Evolutionary conservation across 768 basidiomycete species (phyloP).

Genomic region (Hebeloma cylindrosporum): DNA sequence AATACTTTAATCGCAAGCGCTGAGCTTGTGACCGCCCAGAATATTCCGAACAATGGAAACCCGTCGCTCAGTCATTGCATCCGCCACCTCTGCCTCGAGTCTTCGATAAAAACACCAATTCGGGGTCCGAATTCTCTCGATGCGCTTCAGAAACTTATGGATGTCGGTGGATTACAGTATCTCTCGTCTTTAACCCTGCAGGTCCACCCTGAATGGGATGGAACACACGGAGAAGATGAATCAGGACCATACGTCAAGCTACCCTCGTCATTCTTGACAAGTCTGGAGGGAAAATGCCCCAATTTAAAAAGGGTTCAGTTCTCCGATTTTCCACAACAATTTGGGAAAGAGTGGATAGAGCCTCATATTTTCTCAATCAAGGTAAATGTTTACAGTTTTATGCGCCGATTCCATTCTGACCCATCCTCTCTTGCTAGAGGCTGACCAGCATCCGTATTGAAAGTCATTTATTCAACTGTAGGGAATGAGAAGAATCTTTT

Average conservation of each 20-base stretch:
- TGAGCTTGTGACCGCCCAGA: too few species aligned
- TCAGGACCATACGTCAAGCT: background rate
- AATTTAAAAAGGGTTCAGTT: background rate
- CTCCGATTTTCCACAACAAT: background rate
- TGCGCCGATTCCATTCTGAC: background rate
- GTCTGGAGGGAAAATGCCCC: background rate
- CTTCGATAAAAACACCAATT: background rate
- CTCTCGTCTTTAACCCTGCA: background rate
- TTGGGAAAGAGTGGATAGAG: background rate
- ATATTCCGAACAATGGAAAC: background rate
- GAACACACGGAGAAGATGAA: background rate
- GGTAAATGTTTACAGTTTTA: background rate
- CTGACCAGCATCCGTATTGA: slow-evolving; percentile 3
- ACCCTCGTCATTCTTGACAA: background rate
- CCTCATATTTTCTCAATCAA: slow-evolving; percentile 1
- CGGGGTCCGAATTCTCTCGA: background rate
- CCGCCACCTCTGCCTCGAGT: slow-evolving; percentile 1
- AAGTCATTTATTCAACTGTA: too few species aligned
- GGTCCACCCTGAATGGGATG: background rate
- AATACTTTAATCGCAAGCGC: background rate
- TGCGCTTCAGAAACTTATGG: background rate
- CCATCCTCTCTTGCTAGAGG: background rate
- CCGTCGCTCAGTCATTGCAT: background rate
- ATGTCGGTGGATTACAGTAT: background rate
- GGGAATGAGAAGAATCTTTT: background rate